Evolutionary conservation across 306 rosid species (phyloP), one percentile per base, ranked within the genome.

Genomic region (Quercus gilva): DNA sequence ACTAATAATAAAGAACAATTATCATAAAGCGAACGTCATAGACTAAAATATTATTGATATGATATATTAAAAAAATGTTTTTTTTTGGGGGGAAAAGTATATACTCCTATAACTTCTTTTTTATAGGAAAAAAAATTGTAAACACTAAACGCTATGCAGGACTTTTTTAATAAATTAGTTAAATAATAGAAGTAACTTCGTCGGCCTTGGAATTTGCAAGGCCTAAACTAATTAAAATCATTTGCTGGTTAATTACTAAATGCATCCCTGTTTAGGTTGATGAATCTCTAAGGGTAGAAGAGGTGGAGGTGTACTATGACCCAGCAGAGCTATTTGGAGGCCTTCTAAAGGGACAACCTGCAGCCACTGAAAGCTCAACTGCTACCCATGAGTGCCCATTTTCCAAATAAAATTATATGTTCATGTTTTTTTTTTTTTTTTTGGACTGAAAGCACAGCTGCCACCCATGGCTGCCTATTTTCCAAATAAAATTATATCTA

Each of bases 241-340:
- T 41, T 56, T 23, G 57, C 37, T 3, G 5, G 8, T 28, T 11
- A 21, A 15, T 28, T 11, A 59, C 65, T 67, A 3, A 31, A 3
- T 33, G 14, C 5, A 6, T 33, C 11, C 45, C 70, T 69, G 5
- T 2, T 76, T 35, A 90, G 95, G 97, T 92, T 63, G 93, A 92
- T 59, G 79, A 82, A 58, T 81, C 91, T 69, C 68, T 90, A 81
- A 90, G 25, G 72, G 89, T 77, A 25, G 95, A 90, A 84, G 97
- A 90, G 83, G 97, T 79, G 51, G 88, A 92, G 76, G 57, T 92
- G 29, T 92, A 86, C 86, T 92, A 86, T 51, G 95, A 90, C 58
- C 92, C 95, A 53, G 93, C 88, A 33, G 94, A 90, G 90, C 86
- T 90, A 43, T 25, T 88, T 49, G 92, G 90, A 79, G 94, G 85